phyloP scores from a whole-genome alignment of 192 early-diverging fungal species.

The Coemansia sp. region DNA sequence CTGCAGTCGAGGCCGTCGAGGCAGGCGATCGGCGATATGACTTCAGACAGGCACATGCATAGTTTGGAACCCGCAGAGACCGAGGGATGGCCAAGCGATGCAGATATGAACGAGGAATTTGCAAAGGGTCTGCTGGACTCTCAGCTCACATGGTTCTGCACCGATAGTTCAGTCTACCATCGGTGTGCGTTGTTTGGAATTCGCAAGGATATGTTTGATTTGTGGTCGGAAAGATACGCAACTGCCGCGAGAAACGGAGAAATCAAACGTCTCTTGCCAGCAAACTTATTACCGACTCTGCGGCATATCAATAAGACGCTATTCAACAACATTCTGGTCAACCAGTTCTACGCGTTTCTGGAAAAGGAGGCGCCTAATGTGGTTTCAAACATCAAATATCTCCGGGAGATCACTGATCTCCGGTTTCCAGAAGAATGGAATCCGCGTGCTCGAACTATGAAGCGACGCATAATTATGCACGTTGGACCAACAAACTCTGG shows the following conservation, averaged over 20 bases:
- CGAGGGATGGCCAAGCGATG: constrained; percentile 31
- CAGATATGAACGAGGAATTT: constrained; percentile 38
- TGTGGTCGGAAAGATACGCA: constrained; percentile 33
- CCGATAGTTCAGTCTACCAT: not conserved
- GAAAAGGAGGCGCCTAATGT: constrained; percentile 45
- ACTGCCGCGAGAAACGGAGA: constrained; percentile 14
- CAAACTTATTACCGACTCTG: constrained; percentile 23
- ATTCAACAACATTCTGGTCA: constrained; percentile 29
- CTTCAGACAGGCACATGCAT: not conserved
- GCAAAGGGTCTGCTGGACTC: constrained; percentile 8
- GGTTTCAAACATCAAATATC: constrained; percentile 44
- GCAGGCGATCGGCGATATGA: too few species aligned
- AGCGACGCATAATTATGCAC: constrained; percentile 85
- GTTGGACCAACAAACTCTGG: constrained; percentile 98
- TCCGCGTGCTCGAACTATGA: constrained; percentile 68
- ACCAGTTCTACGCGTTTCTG: constrained; percentile 55
- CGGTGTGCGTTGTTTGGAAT: constrained; percentile 53
- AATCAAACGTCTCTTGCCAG: constrained; percentile 28
- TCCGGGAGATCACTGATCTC: constrained; percentile 71
- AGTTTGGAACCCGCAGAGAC: not conserved
- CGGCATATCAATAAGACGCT: constrained; percentile 18
- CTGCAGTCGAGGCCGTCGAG: too few species aligned
- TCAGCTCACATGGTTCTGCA: constrained; percentile 23
- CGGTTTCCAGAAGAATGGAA: constrained; percentile 81
- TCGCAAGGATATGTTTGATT: constrained; percentile 15